Conservation (phyloP, 192 early-diverging fungal species). For the Geranomyces variabilis region DNA sequence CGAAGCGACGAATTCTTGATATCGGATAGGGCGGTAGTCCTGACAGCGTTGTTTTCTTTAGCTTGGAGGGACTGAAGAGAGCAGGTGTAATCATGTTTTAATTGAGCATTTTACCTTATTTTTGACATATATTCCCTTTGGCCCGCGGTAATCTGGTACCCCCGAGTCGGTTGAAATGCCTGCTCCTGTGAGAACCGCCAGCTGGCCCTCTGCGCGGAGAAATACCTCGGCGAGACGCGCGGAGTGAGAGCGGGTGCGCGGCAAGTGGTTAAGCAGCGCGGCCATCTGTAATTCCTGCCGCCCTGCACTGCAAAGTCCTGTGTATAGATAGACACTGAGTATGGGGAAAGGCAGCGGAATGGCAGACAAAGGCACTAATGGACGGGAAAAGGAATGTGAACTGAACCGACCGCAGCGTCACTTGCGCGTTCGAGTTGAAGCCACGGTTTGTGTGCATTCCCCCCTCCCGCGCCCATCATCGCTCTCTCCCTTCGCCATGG, state of each 20-base stretch:
- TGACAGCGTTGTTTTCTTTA: background rate
- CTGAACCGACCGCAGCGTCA: too few relatives aligned
- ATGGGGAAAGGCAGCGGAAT: too few relatives aligned
- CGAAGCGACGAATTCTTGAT: conserved; percentile 63
- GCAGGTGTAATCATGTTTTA: background rate
- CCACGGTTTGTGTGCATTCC: too few relatives aligned
- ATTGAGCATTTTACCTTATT: background rate
- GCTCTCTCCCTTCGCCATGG: conserved; percentile 21
- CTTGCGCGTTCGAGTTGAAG: too few relatives aligned
- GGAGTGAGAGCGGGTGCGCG: background rate
- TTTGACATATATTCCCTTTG: conserved; percentile 48
- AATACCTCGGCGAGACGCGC: conserved; percentile 14
- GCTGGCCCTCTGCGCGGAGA: conserved; percentile 4
- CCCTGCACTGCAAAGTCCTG: too few relatives aligned
- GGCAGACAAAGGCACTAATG: too few relatives aligned
- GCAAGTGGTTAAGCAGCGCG: background rate
- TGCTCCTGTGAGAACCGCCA: conserved; percentile 39
- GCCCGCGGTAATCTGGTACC: conserved; percentile 87
- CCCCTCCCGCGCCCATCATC: too few relatives aligned
- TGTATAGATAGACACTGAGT: too few relatives aligned
- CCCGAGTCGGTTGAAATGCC: conserved; percentile 53
- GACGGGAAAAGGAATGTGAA: too few relatives aligned
- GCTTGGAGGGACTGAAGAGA: background rate
- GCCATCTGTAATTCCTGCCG: too few relatives aligned
- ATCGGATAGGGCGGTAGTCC: conserved; percentile 83